Evolutionary conservation across 1,284 basidiomycete genomes (phyloP).

Genomic region (Anthracocystis walkeri): DNA sequence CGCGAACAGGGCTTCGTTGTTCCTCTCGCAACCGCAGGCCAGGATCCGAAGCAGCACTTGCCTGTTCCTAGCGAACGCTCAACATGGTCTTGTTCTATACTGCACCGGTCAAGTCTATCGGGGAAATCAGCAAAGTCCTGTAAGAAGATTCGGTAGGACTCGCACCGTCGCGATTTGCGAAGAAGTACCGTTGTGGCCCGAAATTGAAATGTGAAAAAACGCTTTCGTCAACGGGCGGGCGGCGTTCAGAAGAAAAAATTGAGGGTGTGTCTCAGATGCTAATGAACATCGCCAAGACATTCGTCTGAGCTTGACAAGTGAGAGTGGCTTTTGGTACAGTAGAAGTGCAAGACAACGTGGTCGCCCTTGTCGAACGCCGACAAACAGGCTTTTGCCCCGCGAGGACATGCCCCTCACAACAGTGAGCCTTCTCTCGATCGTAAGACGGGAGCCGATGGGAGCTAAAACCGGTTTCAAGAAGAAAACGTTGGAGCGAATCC

Average conservation of each 20-base stretch:
- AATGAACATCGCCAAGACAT: constrained; percentile 7
- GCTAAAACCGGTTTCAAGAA: not conserved
- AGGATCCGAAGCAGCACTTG: too few species aligned
- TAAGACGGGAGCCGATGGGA: not conserved
- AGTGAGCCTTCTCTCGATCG: not conserved
- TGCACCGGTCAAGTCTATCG: too few species aligned
- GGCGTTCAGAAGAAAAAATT: constrained; percentile 4
- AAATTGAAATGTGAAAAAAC: not conserved
- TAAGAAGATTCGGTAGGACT: too few species aligned
- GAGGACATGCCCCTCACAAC: not conserved
- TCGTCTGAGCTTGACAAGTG: not conserved
- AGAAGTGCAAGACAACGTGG: not conserved
- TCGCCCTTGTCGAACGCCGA: not conserved
- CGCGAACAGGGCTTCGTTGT: not conserved
- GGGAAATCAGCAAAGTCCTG: too few species aligned
- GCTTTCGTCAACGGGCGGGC: not conserved
- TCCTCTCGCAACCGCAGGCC: too few species aligned
- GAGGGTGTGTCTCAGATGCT: constrained; percentile 18
- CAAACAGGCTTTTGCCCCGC: not conserved
- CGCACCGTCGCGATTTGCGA: not conserved
- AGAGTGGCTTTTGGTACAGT: not conserved
- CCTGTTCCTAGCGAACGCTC: too few species aligned
- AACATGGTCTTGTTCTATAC: too few species aligned
- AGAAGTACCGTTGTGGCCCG: not conserved
- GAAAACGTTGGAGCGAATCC: not conserved